A percentile compares a stretch with the other conserved stretches of the same genome.
phyloP scores from a whole-genome alignment of 225 moss, liverwort and hornwort species.

The Pleurozium schreberi region DNA sequence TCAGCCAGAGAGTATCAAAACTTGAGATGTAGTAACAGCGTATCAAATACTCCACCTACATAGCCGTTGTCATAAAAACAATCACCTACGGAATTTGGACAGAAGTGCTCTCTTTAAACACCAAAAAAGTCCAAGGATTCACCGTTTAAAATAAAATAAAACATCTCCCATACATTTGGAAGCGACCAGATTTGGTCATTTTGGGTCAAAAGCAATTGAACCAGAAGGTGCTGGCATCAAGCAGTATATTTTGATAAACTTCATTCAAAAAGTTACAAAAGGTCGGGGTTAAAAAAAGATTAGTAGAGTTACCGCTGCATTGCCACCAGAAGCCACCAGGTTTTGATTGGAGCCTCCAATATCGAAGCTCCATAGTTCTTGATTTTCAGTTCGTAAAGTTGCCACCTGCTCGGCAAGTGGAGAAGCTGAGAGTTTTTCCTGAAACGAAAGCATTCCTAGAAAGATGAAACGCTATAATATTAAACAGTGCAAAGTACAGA shows the following conservation, averaged over 20 bases:
- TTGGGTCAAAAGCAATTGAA: neutral
- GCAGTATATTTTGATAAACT: neutral
- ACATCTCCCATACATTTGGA: neutral
- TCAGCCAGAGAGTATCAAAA: conserved; percentile 65
- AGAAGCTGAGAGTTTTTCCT: neutral
- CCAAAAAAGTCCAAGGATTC: neutral
- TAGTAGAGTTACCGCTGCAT: conserved; percentile 44
- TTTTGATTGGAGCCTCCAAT: conserved; percentile 51
- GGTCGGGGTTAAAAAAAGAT: neutral
- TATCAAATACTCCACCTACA: conserved; percentile 78
- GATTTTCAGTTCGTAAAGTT: conserved; percentile 36
- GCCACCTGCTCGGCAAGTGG: conserved; percentile 35
- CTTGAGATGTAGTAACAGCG: conserved; percentile 56
- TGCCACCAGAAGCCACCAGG: conserved; percentile 70
- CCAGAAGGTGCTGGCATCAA: neutral
- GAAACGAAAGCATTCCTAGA: neutral
- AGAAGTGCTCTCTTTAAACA: neutral
- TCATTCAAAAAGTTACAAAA: neutral
- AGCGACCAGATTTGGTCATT: neutral
- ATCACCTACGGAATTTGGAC: neutral
- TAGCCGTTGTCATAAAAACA: neutral
- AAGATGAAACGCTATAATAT: neutral
- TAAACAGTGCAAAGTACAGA: neutral
- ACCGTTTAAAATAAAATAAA: neutral
- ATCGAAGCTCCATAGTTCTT: conserved; percentile 89